These are phyloP conservation scores for Pachysandra terminalis DNA, from an alignment of 164 flowering plant genomes.

Conservation along the genomic window DNA sequence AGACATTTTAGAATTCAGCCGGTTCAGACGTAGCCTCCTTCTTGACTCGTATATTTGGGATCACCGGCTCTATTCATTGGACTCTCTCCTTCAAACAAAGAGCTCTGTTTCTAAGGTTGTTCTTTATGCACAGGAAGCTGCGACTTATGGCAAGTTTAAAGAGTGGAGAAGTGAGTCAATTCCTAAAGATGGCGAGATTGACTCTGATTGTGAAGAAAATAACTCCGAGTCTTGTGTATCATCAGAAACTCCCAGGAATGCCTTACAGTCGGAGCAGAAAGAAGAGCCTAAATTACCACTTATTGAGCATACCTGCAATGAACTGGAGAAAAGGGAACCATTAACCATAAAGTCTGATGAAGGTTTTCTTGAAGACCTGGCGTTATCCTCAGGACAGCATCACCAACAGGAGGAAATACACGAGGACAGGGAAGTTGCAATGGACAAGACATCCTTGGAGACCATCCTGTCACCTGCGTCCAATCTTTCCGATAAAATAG, in stretches of 20 bases:
- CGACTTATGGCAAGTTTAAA: conserved; percentile 25
- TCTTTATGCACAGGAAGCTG: conserved; percentile 22
- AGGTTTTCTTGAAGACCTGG: conserved; percentile 18
- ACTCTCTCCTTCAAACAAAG: conserved; percentile 44
- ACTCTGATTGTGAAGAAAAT: conserved; percentile 28
- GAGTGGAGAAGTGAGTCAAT: conserved; percentile 35
- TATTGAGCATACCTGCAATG: conserved; percentile 18
- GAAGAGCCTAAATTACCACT: conserved; percentile 19
- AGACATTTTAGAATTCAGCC: conserved; percentile 75
- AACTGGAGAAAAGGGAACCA: conserved; percentile 8
- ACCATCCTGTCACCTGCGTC: conserved; percentile 42
- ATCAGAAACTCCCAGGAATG: conserved; percentile 21
- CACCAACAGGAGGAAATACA: conserved; percentile 25
- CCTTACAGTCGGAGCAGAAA: conserved; percentile 13
- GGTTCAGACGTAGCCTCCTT: conserved; percentile 61
- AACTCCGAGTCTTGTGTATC: conserved; percentile 17
- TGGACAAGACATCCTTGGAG: conserved; percentile 22
- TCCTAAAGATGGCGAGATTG: conserved; percentile 24
- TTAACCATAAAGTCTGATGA: not conserved
- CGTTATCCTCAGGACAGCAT: conserved; percentile 12
- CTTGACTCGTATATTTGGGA: conserved; percentile 77
- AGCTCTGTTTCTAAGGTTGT: conserved; percentile 25
- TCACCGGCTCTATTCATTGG: conserved; percentile 56
- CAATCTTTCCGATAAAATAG: conserved; percentile 80
- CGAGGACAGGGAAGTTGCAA: conserved; percentile 30